Evolutionary conservation across 176 grass and related monocot genomes (phyloP), one percentile per base, ranked within the genome.

Genomic region (Neostapfia colusana): DNA sequence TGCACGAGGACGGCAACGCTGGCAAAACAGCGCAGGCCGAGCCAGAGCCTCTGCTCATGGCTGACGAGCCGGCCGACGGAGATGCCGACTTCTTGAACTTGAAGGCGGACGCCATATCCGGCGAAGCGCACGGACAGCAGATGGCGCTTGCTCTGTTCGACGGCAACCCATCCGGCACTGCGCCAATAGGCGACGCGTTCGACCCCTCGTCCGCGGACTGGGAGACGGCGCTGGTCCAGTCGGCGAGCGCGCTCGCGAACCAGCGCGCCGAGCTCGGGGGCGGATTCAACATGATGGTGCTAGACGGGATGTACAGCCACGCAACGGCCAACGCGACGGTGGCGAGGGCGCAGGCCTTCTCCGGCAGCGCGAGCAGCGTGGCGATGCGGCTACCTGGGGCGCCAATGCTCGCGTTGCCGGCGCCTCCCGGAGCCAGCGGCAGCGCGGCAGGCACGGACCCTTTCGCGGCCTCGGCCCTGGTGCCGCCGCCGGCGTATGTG

Each of bases 231-330:
- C 53, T 97, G 67, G 95, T 92, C 0, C 85, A 90, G 77, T 88
- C 87, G 2, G 87, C 89, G 26, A 95, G 89, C 69, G 79, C 78
- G 45, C 77, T 92, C 4, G 35, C 83, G 2, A 61, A 10, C 66
- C 89, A 90, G 73, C 89, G 87, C 66, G 70, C 83, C 28, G 16
- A 69, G 64, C 82, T 99, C 39, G 91, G 89, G 26, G 87, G 89
- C 35, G 91, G 95, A 8, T 46, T 92, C 48, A 82, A 72, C 48
- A 90, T 89, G 87, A 18, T 90, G 89, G 56, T 89, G 39, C 85
- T 99, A 28, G 88, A 99, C 39, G 91, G 91, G 10, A 92, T 99
- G 87, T 95, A 99, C 79, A 41, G 23, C 71, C 86, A 87, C 4
- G 86, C 77, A 18, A 27, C 55, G 31, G 65, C 54, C 18, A 60